Evolutionary conservation across 1,284 basidiomycete genomes (phyloP).

Genomic region (Apiotrichum veenhuisii): DNA sequence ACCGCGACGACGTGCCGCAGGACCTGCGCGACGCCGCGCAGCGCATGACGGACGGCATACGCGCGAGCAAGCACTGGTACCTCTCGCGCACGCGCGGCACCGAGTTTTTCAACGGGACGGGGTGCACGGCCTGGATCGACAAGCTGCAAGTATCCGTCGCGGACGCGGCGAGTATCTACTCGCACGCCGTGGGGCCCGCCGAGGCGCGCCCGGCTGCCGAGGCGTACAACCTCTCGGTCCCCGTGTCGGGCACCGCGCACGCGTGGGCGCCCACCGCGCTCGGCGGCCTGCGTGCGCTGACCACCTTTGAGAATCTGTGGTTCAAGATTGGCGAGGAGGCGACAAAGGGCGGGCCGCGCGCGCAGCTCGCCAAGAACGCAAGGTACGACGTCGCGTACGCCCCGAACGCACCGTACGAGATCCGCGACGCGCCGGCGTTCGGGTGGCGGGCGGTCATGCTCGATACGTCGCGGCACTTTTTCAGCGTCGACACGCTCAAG

Average conservation of each 20-base stretch:
- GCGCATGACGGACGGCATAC: too few relatives aligned
- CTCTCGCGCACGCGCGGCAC: constrained; percentile 14
- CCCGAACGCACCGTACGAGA: constrained; percentile 41
- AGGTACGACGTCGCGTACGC: constrained; percentile 13
- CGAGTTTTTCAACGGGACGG: constrained; percentile 15
- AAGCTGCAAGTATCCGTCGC: neutral
- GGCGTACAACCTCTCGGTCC: neutral
- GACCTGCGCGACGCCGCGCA: too few relatives aligned
- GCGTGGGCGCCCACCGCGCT: neutral
- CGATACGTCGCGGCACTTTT: constrained; percentile 58
- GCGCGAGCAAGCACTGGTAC: constrained; percentile 3
- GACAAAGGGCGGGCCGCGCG: too few relatives aligned
- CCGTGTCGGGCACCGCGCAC: neutral
- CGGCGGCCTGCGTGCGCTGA: constrained; percentile 62
- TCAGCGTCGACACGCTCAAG: neutral
- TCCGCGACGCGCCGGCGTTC: constrained; percentile 51
- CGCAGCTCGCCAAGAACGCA: neutral
- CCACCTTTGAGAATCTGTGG: constrained; percentile 72
- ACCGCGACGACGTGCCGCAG: too few relatives aligned
- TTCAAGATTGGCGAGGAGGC: constrained; percentile 27
- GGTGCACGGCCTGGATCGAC: neutral
- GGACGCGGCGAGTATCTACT: neutral
- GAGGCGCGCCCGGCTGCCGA: neutral
- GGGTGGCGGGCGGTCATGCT: constrained; percentile 67
- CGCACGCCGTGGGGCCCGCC: neutral